Evolutionary conservation across 2,329 filamentous ascomycete species (phyloP).

Genomic region (Neofusicoccum parvum): DNA sequence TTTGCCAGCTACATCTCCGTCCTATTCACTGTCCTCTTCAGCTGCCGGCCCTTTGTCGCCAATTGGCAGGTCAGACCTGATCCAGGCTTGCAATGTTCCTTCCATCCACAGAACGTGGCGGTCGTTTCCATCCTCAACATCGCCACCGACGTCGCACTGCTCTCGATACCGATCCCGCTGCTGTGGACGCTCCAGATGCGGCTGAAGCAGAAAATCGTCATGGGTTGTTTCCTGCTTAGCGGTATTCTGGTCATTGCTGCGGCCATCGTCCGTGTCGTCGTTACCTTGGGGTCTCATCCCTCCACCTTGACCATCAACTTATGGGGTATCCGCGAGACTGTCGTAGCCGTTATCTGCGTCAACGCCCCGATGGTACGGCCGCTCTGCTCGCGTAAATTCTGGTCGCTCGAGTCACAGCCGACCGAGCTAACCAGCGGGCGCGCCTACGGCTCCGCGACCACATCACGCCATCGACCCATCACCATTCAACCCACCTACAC

Average conservation of each 20-base stretch:
- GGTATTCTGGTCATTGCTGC: slow-evolving; percentile 40
- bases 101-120: slow-evolving; percentile 35
- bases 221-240: slow-evolving; percentile 37
- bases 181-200: slow-evolving; percentile 36
- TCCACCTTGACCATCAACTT: slow-evolving; percentile 38
- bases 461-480: not conserved
- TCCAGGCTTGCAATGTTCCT: slow-evolving; percentile 32
- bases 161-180: slow-evolving; percentile 37
- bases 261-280: slow-evolving; percentile 36
- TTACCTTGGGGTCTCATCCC: slow-evolving; percentile 33
- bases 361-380: slow-evolving; percentile 39
- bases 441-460: not conserved
- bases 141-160: slow-evolving; percentile 35
- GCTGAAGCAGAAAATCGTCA: slow-evolving; percentile 35
- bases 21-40: slow-evolving; percentile 34
- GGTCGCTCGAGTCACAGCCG: slow-evolving; percentile 22
- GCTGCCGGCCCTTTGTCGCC: slow-evolving; percentile 30
- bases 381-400: slow-evolving; percentile 33
- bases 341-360: slow-evolving; percentile 38
- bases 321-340: slow-evolving; percentile 42
- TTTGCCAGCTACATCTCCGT: slow-evolving; percentile 34
- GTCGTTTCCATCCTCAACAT: slow-evolving; percentile 35
- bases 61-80: slow-evolving; percentile 35
- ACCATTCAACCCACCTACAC: not conserved
- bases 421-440: not conserved